Base-by-base conservation (phyloP, 768 basidiomycete genomes). In the Naganishia antarctica region DNA sequence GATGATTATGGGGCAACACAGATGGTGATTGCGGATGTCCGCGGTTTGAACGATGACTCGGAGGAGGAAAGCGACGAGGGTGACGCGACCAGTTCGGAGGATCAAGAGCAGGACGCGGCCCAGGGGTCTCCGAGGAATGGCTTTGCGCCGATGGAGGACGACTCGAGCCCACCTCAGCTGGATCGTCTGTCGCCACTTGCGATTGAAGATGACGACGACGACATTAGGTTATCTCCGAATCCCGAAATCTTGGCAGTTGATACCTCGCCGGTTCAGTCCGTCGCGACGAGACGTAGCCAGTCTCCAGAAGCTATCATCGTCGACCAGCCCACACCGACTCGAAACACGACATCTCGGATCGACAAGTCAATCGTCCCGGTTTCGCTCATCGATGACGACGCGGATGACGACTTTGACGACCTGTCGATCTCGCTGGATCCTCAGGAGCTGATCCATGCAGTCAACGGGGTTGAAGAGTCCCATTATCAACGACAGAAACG, bases 1-100 rank as follows among this genome's bases (percentile, higher is more conserved):
- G 53, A n/a, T 74, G 73, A 26, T 67, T 61, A 57, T 37, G 53
- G 53, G 6, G 23, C 31, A 9, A 57, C 53, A 13, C 53, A 57
- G 23, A 57, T 57, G 53, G 53, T 57, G 53, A 57, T 57, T 57
- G 53, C 53, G 34, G 53, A 57, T 41, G 53, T 57, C 3, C n/a
- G 53, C 11, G 53, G 53, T 11, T 13, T 57, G 21, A 37, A 57
- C 37, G 9, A 40, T 12, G 53, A 40, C 32, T 37, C 53, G 21
- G 34, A 40, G 18, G 53, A 57, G 3, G 53, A 57, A 21, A 57
- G 53, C 53, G 53, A 57, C 12, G 53, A 26, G 11, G 37, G 40
- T 32, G 29, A 51, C 8, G 4, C 50, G 13, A 57, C 21, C 18
- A 57, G 53, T 21, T 57, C 53, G 34, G 53, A 57, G 8, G 32